phyloP scores from a whole-genome alignment of 176 grass and related monocot genomes.

The Tillandsia fasciculata region DNA sequence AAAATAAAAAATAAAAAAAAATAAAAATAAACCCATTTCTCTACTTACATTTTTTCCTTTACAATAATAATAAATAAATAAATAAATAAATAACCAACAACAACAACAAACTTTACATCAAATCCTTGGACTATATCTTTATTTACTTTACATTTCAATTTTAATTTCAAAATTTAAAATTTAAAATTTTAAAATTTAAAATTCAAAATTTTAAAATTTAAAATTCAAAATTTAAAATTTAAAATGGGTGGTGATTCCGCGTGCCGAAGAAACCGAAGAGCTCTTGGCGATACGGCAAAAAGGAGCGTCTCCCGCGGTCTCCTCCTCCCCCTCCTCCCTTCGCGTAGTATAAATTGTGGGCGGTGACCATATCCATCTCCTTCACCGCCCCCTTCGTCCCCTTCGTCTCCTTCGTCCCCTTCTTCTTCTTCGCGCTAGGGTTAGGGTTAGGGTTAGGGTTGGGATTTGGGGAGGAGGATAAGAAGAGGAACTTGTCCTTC shows the following conservation, averaged over 20 bases:
- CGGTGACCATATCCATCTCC: constrained; percentile 35
- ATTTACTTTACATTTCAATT: background rate
- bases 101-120: too few species aligned
- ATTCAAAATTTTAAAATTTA: background rate
- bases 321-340: constrained; percentile 6
- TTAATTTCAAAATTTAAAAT: background rate
- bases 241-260: constrained; percentile 7
- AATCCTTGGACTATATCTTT: background rate
- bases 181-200: background rate
- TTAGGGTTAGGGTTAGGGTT: constrained; percentile 4
- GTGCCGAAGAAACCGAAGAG: constrained; percentile 41
- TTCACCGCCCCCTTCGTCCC: constrained; percentile 1
- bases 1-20: too few species aligned
- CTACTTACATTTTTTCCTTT: too few species aligned
- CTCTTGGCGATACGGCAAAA: constrained; percentile 53
- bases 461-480: constrained; percentile 29
- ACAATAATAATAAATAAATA: too few species aligned
- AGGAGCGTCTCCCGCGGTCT: constrained; percentile 44
- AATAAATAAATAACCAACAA: too few species aligned
- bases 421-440: constrained; percentile 14
- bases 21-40: too few species aligned
- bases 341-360: constrained; percentile 41
- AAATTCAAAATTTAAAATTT: background rate
- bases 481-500: constrained; percentile 61
- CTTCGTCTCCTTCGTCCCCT: constrained; percentile 1